phyloP scores from a whole-genome alignment of 768 basidiomycete genomes.

The Tylopilus sp. region DNA sequence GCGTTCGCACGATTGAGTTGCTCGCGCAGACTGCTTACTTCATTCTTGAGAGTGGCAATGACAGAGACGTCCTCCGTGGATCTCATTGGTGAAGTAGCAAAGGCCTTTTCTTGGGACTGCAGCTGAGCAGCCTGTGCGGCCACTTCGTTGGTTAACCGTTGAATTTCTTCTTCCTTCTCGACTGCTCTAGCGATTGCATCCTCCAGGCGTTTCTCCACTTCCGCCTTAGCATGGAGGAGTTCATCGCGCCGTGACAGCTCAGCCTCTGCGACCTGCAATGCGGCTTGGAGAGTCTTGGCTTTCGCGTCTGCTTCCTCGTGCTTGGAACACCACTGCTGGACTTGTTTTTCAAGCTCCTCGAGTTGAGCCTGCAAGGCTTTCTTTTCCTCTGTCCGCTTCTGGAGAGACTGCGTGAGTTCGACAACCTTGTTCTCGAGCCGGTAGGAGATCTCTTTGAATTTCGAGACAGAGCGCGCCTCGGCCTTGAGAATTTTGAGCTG shows the following conservation, averaged over 20 bases:
- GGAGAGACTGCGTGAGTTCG: slow-evolving; percentile 92
- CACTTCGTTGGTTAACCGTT: slow-evolving; percentile 77
- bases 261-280: slow-evolving; percentile 66
- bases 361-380: slow-evolving; percentile 80
- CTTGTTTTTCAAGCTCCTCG: slow-evolving; percentile 75
- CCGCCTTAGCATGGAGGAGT: slow-evolving; percentile 69
- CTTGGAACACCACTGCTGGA: slow-evolving; percentile 79
- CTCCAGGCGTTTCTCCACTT: slow-evolving; percentile 76
- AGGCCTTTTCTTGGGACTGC: slow-evolving; percentile 68
- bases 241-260: slow-evolving; percentile 72
- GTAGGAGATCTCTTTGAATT: slow-evolving; percentile 98
- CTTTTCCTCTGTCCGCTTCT: slow-evolving; percentile 87
- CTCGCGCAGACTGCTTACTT: slow-evolving; percentile 89
- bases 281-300: slow-evolving; percentile 66
- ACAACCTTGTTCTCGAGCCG: slow-evolving; percentile 98
- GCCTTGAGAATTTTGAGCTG: slow-evolving; percentile 80
- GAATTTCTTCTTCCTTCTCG: slow-evolving; percentile 84
- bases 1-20: slow-evolving; percentile 96
- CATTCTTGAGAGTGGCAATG: slow-evolving; percentile 85
- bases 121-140: slow-evolving; percentile 68
- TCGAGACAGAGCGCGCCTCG: slow-evolving; percentile 95
- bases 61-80: slow-evolving; percentile 83
- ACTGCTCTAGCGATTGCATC: slow-evolving; percentile 67
- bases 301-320: slow-evolving; percentile 84
- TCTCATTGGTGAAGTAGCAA: slow-evolving; percentile 61